Conservation (phyloP, 2,329 filamentous ascomycete genomes). For the Pyrenochaeta sp. region DNA sequence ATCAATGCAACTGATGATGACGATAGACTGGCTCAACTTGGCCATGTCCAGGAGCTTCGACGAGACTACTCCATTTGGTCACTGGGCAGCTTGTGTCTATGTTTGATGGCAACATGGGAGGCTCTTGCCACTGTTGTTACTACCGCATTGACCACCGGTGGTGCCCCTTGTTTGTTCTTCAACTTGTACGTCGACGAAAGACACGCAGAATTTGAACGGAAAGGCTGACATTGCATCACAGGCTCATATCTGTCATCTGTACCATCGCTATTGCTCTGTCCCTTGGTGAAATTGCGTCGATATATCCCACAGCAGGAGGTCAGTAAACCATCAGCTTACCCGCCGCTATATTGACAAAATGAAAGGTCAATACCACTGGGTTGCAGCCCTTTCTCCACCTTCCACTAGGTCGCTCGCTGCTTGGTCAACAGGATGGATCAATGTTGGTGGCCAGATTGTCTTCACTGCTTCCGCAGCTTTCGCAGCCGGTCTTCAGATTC, state of each 20-base stretch:
- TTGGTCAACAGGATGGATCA: constrained; percentile 54
- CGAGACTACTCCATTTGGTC: constrained; percentile 55
- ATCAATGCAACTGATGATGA: constrained; percentile 15
- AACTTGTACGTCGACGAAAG: constrained; percentile 45
- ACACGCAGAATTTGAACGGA: too few species aligned
- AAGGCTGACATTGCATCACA: too few species aligned
- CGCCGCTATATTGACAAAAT: too few species aligned
- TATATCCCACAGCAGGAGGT: constrained; percentile 73
- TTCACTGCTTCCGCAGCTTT: constrained; percentile 59
- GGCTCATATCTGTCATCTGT: constrained; percentile 53
- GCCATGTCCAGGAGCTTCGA: constrained; percentile 34
- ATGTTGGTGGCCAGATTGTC: constrained; percentile 56
- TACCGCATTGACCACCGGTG: constrained; percentile 54
- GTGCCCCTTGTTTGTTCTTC: constrained; percentile 57
- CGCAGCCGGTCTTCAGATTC: constrained; percentile 54
- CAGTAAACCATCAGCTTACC: constrained; percentile 47
- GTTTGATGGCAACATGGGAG: constrained; percentile 62
- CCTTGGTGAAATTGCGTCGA: constrained; percentile 73
- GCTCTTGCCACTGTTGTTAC: constrained; percentile 57
- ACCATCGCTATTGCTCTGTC: constrained; percentile 73
- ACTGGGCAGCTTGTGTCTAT: constrained; percentile 54
- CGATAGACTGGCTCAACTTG: constrained; percentile 24
- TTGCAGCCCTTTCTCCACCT: constrained; percentile 48
- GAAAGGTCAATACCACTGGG: constrained; percentile 57
- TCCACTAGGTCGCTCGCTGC: constrained; percentile 46